Percentiles rank a stretch among this genome's conserved stretches.
Conservation (phyloP, 495 filamentous ascomycete species). For the Penicillium lividum region DNA sequence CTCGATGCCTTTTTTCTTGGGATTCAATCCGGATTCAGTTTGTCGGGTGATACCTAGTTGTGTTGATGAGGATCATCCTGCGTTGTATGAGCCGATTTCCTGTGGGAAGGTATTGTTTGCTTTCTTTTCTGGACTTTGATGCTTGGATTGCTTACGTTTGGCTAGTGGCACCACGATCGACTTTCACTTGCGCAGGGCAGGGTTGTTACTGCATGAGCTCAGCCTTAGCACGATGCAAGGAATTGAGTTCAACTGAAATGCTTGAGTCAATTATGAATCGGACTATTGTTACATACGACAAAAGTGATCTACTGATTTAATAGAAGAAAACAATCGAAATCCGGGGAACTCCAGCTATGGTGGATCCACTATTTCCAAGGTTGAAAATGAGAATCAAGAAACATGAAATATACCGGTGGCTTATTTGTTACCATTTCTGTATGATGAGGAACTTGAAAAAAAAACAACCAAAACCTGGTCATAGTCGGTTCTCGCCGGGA, state of each 20-base stretch:
- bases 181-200: slow-evolving; percentile 50
- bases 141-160: slow-evolving; percentile 8
- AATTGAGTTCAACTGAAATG: background rate
- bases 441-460: background rate
- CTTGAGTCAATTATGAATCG: background rate
- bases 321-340: background rate
- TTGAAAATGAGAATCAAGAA: background rate
- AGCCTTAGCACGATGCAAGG: too few relatives aligned
- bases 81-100: slow-evolving; percentile 58
- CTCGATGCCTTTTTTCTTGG: slow-evolving; percentile 64
- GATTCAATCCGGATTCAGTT: slow-evolving; percentile 47
- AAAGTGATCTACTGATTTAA: background rate
- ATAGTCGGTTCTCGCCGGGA: background rate
- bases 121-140: background rate
- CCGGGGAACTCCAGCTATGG: background rate
- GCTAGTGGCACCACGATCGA: slow-evolving; percentile 33
- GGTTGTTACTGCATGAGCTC: background rate
- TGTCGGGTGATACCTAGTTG: slow-evolving; percentile 53
- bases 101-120: slow-evolving; percentile 46
- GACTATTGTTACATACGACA: background rate
- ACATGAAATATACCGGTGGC: background rate
- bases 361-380: slow-evolving; percentile 1
- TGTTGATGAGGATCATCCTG: slow-evolving; percentile 51
- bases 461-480: background rate
- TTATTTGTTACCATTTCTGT: background rate